Evolutionary conservation across 495 filamentous ascomycete genomes (phyloP), one percentile per base, ranked within the genome.

Genomic region (Rusavskia elegans): DNA sequence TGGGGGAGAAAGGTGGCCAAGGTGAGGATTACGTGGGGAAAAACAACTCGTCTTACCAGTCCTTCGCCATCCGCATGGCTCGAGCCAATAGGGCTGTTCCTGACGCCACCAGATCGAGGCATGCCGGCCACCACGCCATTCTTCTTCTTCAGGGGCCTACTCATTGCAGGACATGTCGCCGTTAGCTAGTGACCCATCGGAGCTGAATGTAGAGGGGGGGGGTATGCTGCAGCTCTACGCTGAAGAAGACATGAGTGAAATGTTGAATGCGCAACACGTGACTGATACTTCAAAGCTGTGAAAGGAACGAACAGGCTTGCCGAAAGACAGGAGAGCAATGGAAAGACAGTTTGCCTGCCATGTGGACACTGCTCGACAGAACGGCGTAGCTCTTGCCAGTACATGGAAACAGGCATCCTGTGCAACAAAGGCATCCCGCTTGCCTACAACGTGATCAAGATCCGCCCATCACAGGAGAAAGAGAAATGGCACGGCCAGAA

Each of bases 121-220:
- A 68, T 58, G 32, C 66, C 68, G 49, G 68, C 63, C 45, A 58
- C 62, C 38, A 58, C 61, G 30, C 63, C 59, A 17, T 61, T 56
- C 19, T 61, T 67, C 57, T 65, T 68, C 53, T 71, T 71, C 35
- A 66, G 51, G 19, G 68, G 68, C 21, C 68, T 71, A 40, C 13
- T 25, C 20, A 46, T 46, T 5, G 23, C 23, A 42, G 6, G 14
- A 25, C 20, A 29, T 11, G 36, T 42, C 39, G 39, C 30, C 21
- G 49, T 38, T 30, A 40, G 36, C 21, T 36, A 42, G 19, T n/a
- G 19, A 19, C n/a, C 20, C 32, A 13, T 32, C 23, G 21, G 1
- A 39, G 16, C 5, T 10, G 27, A n/a, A 20, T 20, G 48, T 17
- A 38, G 30, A 14, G 9, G 0, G 32, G 2, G 8, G 32, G 9